Evolutionary conservation across 2,329 filamentous ascomycete genomes (phyloP).

Genomic region (Botryotinia globosa): DNA sequence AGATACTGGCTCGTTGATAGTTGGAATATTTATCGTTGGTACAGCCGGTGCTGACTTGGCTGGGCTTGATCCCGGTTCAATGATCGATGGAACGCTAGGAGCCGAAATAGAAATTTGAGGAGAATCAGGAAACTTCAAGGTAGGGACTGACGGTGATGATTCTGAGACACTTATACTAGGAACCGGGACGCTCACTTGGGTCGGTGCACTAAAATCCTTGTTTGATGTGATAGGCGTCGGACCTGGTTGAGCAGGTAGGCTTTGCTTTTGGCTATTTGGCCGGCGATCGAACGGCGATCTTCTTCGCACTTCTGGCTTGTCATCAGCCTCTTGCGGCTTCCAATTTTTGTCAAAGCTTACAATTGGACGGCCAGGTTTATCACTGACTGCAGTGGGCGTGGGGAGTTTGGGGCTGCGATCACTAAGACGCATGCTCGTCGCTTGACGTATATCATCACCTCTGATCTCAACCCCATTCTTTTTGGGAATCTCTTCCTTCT

Average conservation of each 20-base stretch:
- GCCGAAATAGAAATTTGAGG: constrained; percentile 33
- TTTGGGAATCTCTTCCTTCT: constrained; percentile 38
- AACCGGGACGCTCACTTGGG: constrained; percentile 46
- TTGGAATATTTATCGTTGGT: constrained; percentile 35
- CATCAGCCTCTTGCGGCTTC: constrained; percentile 65
- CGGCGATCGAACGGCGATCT: constrained; percentile 35
- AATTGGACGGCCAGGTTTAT: constrained; percentile 86
- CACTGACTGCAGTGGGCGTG: constrained; percentile 85
- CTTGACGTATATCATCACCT: constrained; percentile 81
- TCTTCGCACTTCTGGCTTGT: constrained; percentile 54
- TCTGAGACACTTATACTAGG: constrained; percentile 29
- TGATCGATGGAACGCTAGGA: constrained; percentile 32
- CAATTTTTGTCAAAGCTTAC: constrained; percentile 92
- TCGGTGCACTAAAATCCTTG: constrained; percentile 43
- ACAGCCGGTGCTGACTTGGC: constrained; percentile 28
- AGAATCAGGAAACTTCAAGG: constrained; percentile 37
- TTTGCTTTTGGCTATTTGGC: constrained; percentile 31
- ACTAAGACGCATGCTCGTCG: constrained; percentile 83
- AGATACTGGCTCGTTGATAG: constrained; percentile 27
- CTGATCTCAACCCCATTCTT: constrained; percentile 82
- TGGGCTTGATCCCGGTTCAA: constrained; percentile 37
- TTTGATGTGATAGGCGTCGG: constrained; percentile 37
- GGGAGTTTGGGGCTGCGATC: constrained; percentile 85
- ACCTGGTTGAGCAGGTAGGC: constrained; percentile 32
- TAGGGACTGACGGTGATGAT: constrained; percentile 33